Conservation (phyloP, 116 monocot species). For the Phalaenopsis hybrid region DNA sequence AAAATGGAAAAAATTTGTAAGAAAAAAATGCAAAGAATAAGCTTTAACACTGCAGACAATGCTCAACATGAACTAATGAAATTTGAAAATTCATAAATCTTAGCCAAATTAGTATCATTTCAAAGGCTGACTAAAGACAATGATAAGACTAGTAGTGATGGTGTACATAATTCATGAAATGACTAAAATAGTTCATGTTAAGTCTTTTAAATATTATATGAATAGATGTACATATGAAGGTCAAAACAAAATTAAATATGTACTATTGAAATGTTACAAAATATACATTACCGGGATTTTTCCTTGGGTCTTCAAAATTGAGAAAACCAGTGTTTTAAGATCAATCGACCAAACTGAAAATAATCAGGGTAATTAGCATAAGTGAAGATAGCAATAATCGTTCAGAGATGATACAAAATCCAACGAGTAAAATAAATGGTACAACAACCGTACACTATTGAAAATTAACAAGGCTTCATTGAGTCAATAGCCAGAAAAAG, state of each 20-base stretch:
- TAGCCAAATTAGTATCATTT: not conserved
- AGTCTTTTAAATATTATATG: not conserved
- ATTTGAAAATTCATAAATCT: not conserved
- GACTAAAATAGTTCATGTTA: not conserved
- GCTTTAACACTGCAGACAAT: not conserved
- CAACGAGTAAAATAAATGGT: not conserved
- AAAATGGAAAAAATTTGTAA: no score
- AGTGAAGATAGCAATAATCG: conserved; percentile 5
- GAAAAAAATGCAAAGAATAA: not conserved
- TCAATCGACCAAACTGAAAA: conserved; percentile 86
- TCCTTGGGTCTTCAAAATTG: conserved; percentile 52
- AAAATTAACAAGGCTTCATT: not conserved
- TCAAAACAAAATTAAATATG: not conserved
- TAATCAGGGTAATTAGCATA: conserved; percentile 14
- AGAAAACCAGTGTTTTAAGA: conserved; percentile 35
- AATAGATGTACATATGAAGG: not conserved
- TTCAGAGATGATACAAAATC: not conserved
- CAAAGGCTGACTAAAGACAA: not conserved
- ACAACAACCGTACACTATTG: not conserved
- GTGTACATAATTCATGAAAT: not conserved
- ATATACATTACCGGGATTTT: conserved; percentile 55
- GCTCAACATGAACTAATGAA: not conserved
- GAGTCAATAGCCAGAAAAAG: not conserved
- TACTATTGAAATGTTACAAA: not conserved
- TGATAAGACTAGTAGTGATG: not conserved